Conservation (phyloP, 176 grass and related monocot genomes). For the Triticum urartu region DNA sequence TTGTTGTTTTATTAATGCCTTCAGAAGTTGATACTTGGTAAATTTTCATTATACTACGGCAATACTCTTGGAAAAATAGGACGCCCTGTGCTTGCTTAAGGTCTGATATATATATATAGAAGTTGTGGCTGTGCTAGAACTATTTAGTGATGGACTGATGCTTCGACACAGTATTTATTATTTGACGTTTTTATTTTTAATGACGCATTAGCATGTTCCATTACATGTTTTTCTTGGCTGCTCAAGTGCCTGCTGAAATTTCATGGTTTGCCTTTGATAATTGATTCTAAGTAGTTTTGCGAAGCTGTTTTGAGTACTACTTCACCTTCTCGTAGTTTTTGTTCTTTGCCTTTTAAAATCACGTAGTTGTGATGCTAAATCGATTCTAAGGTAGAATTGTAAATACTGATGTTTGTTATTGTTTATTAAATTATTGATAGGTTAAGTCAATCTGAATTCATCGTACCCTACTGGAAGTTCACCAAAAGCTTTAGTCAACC, state of each 20-base stretch:
- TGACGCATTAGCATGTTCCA: neutral
- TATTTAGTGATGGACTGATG: neutral
- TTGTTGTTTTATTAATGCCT: neutral
- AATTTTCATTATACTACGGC: neutral
- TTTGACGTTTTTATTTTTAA: neutral
- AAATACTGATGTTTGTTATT: neutral
- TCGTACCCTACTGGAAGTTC: conserved; percentile 86
- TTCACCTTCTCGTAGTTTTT: neutral
- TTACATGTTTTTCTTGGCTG: neutral
- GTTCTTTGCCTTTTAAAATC: neutral
- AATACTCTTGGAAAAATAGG: neutral
- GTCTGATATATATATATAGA: neutral
- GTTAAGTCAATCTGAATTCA: conserved; percentile 75
- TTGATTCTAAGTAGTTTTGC: neutral
- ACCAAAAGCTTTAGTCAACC: conserved; percentile 65
- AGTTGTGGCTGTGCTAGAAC: neutral
- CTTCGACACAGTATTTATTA: neutral
- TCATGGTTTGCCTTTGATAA: neutral
- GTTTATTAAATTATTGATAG: conserved; percentile 37
- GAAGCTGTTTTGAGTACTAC: neutral
- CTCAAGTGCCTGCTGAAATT: neutral
- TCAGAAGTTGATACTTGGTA: neutral
- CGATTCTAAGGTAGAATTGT: neutral
- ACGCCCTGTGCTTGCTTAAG: neutral
- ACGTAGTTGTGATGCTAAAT: neutral